Conservation (phyloP, 176 grass and related monocot genomes). For the Raddia guianensis region DNA sequence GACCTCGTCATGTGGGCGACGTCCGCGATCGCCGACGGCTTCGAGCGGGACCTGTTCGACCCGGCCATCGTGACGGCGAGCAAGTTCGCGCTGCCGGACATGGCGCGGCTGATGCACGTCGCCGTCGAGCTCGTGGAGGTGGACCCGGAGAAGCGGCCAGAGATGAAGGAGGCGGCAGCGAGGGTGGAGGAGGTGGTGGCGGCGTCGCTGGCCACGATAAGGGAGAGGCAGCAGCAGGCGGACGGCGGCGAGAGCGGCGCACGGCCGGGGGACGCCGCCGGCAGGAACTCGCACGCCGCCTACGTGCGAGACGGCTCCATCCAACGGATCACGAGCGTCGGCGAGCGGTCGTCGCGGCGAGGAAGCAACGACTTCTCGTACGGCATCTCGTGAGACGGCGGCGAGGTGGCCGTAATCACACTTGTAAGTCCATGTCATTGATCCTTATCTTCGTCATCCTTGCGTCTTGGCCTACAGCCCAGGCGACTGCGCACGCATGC, state of each 20-base stretch:
- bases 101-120: constrained; percentile 68
- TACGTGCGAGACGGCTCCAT: constrained; percentile 55
- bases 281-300: constrained; percentile 37
- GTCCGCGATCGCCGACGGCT: constrained; percentile 52
- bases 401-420: constrained; percentile 23
- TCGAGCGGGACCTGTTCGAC: constrained; percentile 76
- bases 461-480: too few relatives aligned
- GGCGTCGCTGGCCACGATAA: constrained; percentile 29
- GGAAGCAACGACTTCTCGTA: constrained; percentile 40
- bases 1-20: constrained; percentile 88
- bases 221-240: constrained; percentile 22
- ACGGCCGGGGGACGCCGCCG: background rate
- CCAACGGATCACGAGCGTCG: constrained; percentile 37
- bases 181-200: constrained; percentile 62
- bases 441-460: background rate
- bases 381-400: constrained; percentile 55
- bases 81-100: constrained; percentile 68
- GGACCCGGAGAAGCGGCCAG: constrained; percentile 52
- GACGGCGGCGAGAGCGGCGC: background rate
- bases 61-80: constrained; percentile 51
- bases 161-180: constrained; percentile 53
- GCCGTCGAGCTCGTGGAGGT: constrained; percentile 55
- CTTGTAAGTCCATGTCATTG: constrained; percentile 30
- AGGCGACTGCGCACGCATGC: too few relatives aligned
- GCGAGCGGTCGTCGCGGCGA: constrained; percentile 44